Evolutionary conservation across 2,329 filamentous ascomycete genomes (phyloP).

Genomic region (Penicillium sp.): DNA sequence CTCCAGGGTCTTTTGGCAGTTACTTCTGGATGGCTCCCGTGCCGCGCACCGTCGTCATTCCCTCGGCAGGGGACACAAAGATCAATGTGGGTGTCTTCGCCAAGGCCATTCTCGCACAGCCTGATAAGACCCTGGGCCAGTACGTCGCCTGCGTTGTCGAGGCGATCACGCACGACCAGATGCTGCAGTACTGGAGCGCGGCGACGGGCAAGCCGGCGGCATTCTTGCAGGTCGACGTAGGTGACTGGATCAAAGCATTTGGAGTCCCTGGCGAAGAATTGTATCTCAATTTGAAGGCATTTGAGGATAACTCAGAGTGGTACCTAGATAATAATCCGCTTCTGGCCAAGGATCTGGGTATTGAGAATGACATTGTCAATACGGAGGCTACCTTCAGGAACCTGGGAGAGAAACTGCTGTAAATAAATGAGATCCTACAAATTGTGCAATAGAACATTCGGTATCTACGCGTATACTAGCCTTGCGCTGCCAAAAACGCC

Average conservation of each 20-base stretch:
- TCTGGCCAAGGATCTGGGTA: neutral
- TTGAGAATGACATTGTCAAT: neutral
- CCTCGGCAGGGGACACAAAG: neutral
- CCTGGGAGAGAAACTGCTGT: neutral
- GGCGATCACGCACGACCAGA: neutral
- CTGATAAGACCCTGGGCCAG: neutral
- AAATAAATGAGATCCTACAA: neutral
- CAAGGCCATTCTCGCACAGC: neutral
- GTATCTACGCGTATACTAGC: too few species aligned
- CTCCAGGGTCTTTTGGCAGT: neutral
- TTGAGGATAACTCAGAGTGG: neutral
- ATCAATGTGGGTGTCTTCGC: neutral
- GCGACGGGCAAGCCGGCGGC: neutral
- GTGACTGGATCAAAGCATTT: neutral
- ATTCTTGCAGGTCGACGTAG: neutral
- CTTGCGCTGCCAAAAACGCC: too few species aligned
- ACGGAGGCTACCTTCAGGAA: neutral
- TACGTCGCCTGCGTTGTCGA: neutral
- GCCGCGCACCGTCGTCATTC: neutral
- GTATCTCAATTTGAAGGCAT: neutral
- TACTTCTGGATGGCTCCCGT: neutral
- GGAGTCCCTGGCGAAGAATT: neutral
- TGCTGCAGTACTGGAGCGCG: neutral
- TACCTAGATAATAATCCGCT: neutral
- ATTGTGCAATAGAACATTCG: too few species aligned